Evolutionary conservation across 2,329 filamentous ascomycete genomes (phyloP).

Genomic region (Aspergillus pseudoviridinutans): DNA sequence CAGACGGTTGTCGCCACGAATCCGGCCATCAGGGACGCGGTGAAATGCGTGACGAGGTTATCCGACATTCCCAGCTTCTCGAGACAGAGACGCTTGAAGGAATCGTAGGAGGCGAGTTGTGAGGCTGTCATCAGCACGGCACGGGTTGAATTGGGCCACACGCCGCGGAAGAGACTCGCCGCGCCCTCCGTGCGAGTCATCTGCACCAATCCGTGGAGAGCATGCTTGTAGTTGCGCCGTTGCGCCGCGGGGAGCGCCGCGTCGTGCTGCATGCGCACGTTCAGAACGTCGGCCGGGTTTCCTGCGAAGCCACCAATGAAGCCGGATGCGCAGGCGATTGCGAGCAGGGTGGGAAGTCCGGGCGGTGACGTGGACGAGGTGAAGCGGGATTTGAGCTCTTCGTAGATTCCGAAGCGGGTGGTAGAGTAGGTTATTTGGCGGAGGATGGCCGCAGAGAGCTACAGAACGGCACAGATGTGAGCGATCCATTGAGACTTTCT

Average conservation of each 20-base stretch:
- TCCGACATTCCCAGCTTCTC: conserved; percentile 51
- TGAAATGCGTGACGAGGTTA: conserved; percentile 59
- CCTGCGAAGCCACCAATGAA: conserved; percentile 85
- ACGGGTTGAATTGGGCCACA: conserved; percentile 60
- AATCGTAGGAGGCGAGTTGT: conserved; percentile 61
- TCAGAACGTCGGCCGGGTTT: conserved; percentile 93
- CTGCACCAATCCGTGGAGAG: conserved; percentile 76
- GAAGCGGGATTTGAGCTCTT: conserved; percentile 75
- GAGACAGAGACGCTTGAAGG: conserved; percentile 57
- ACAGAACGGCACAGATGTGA: conserved; percentile 6
- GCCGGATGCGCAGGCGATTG: conserved; percentile 77
- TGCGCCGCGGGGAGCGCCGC: conserved; percentile 68
- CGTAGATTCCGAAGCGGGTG: conserved; percentile 93
- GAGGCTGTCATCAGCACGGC: conserved; percentile 65
- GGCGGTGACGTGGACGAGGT: conserved; percentile 54
- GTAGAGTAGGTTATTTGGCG: conserved; percentile 96
- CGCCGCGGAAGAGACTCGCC: conserved; percentile 70
- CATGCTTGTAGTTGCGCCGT: conserved; percentile 84
- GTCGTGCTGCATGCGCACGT: conserved; percentile 97
- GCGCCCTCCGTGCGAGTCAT: conserved; percentile 86
- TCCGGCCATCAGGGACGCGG: conserved; percentile 58
- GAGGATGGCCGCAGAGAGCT: conserved; percentile 84
- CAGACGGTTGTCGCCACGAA: conserved; percentile 66
- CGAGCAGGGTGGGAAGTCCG: conserved; percentile 71
- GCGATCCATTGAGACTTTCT: background rate